Conservation (phyloP, 2,329 filamentous ascomycete genomes). For the Fusarium siculi region DNA sequence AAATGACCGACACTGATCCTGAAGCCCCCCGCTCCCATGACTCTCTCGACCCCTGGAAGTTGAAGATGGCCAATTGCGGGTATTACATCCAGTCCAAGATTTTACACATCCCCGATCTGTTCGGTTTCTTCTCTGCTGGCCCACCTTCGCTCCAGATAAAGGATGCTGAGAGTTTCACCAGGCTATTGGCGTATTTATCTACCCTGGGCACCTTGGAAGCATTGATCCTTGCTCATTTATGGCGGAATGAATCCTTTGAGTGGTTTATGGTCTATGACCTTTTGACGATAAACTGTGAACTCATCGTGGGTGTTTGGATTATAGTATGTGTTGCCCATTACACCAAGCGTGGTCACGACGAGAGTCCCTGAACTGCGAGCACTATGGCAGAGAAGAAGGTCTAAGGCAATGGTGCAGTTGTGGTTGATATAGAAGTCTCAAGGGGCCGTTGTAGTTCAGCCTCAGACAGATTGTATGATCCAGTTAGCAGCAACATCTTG, state of each 20-base stretch:
- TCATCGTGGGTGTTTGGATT: not conserved
- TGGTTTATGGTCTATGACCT: not conserved
- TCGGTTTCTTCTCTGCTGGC: slow-evolving; percentile 8
- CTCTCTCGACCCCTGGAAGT: not conserved
- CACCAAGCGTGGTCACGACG: not conserved
- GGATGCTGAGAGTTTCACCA: not conserved
- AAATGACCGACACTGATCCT: not conserved
- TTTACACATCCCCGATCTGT: slow-evolving; percentile 9
- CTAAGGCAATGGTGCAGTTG: not conserved
- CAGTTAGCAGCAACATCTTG: too few relatives aligned
- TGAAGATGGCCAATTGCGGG: not conserved
- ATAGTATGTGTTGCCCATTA: not conserved
- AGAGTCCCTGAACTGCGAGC: not conserved
- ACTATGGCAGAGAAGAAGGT: rapidly evolving
- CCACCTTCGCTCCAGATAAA: not conserved
- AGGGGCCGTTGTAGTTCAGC: rapidly evolving
- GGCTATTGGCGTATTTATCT: not conserved
- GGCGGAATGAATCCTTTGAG: not conserved
- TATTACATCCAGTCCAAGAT: slow-evolving; percentile 12
- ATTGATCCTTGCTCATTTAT: not conserved
- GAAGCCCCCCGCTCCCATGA: not conserved
- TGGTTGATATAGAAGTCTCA: rapidly evolving
- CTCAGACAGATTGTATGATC: rapidly evolving
- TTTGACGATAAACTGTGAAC: not conserved
- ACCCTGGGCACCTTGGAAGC: not conserved